Evolutionary conservation across 345 rosid species (phyloP).

Genomic region (Acer yangbiense): DNA sequence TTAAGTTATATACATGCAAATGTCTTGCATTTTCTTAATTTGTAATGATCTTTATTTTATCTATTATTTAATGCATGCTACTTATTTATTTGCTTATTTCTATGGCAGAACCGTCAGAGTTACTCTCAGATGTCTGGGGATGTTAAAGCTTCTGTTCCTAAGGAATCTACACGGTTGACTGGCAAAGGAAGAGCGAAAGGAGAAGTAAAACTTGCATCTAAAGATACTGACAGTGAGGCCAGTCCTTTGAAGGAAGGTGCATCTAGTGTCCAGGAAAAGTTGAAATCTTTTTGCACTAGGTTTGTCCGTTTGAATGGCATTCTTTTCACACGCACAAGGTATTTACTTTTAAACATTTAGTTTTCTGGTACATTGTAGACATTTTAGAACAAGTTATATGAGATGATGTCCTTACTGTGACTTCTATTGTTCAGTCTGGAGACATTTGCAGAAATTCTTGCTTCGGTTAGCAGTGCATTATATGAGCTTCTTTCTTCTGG

Average conservation of each 20-base stretch:
- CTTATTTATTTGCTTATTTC: background rate
- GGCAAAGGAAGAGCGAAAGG: conserved; percentile 71
- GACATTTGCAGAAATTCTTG: conserved; percentile 80
- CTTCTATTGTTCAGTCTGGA: conserved; percentile 65
- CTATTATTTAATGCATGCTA: background rate
- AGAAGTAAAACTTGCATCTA: conserved; percentile 46
- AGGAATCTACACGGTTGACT: conserved; percentile 40
- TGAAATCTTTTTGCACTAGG: conserved; percentile 67
- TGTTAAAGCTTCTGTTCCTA: conserved; percentile 35
- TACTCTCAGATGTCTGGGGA: conserved; percentile 59
- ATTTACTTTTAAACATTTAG: conserved; percentile 5
- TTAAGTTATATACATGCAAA: background rate
- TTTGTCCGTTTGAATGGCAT: conserved; percentile 92
- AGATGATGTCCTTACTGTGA: background rate
- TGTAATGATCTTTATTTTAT: background rate
- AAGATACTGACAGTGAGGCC: conserved; percentile 50
- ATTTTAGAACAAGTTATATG: background rate
- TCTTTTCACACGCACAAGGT: conserved; percentile 97
- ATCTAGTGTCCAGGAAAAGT: conserved; percentile 44
- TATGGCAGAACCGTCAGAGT: conserved; percentile 70
- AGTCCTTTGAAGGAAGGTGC: conserved; percentile 48
- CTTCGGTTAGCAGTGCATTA: conserved; percentile 59
- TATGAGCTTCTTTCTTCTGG: conserved; percentile 70
- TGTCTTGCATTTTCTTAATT: background rate
- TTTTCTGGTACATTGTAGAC: conserved; percentile 6